Evolutionary conservation across 2,329 filamentous ascomycete species (phyloP).

Genomic region (Drechslerella dactyloides): DNA sequence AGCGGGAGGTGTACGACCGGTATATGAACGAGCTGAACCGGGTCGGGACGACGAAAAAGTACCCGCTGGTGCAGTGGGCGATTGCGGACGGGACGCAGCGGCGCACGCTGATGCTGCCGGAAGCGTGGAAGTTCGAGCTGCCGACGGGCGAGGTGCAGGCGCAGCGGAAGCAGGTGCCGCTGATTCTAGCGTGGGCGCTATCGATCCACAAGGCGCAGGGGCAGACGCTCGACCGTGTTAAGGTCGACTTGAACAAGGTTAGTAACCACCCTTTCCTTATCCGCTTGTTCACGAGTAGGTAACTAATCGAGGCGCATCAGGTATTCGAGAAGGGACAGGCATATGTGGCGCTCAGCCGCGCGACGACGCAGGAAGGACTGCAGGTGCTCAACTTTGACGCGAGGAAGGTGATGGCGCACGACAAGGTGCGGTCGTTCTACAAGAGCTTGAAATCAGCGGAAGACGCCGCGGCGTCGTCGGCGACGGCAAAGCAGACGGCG

Average conservation of each 20-base stretch:
- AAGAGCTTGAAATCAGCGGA: conserved; percentile 78
- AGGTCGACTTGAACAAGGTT: conserved; percentile 83
- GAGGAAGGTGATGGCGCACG: conserved; percentile 90
- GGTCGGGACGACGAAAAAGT: conserved; percentile 68
- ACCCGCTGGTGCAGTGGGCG: conserved; percentile 83
- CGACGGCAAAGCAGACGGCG: not conserved
- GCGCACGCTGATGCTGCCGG: conserved; percentile 79
- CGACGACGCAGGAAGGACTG: conserved; percentile 82
- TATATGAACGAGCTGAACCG: conserved; percentile 59
- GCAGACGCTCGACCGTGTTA: conserved; percentile 82
- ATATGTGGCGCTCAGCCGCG: conserved; percentile 93
- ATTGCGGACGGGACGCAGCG: conserved; percentile 77
- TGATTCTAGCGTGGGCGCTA: conserved; percentile 95
- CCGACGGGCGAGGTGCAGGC: conserved; percentile 93
- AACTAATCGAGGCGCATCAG: conserved; percentile 18
- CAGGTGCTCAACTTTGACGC: conserved; percentile 90
- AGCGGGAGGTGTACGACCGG: conserved; percentile 61
- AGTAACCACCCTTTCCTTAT: conserved; percentile 1
- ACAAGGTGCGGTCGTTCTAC: conserved; percentile 85
- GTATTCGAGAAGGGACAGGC: conserved; percentile 97
- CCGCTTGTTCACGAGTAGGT: not conserved
- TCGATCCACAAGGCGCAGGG: conserved; percentile 97
- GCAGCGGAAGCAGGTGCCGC: conserved; percentile 65
- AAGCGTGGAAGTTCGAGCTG: conserved; percentile 96
- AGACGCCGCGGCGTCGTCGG: conserved; percentile 57